phyloP scores from a whole-genome alignment of 306 rosid genomes.

The Malus fusca region DNA sequence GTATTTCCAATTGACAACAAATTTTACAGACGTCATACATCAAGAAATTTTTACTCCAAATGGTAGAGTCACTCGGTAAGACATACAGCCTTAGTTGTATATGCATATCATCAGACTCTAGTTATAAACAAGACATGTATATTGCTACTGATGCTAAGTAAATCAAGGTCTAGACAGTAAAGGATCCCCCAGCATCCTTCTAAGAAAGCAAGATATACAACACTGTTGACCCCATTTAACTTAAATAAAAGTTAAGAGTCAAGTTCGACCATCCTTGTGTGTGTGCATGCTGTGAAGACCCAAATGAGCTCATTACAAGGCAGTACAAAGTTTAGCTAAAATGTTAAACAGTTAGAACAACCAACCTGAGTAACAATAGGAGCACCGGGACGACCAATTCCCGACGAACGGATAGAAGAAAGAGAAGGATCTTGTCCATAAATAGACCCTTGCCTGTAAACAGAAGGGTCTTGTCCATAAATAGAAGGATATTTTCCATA shows the following conservation, averaged over 20 bases:
- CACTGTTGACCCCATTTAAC: background rate
- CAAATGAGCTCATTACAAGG: background rate
- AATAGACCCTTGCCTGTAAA: conserved; percentile 56
- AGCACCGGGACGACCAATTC: conserved; percentile 55
- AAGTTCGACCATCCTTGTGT: background rate
- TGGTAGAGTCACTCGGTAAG: background rate
- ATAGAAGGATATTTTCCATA: conserved; percentile 28
- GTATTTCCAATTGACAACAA: background rate
- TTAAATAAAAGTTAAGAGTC: background rate
- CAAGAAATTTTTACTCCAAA: background rate
- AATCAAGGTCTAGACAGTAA: background rate
- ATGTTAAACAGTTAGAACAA: conserved; percentile 1
- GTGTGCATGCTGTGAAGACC: background rate
- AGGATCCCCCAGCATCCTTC: background rate
- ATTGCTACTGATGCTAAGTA: background rate
- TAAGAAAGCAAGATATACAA: background rate
- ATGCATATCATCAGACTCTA: background rate
- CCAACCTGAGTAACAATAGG: conserved; percentile 89
- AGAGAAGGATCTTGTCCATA: conserved; percentile 29
- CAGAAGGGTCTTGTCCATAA: conserved; percentile 62
- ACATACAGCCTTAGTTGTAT: background rate
- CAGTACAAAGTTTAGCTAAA: conserved; percentile 9
- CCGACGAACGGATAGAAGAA: conserved; percentile 55
- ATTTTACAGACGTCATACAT: background rate
- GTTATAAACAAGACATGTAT: background rate